Evolutionary conservation across 148 eudicot genomes (phyloP).

Genomic region (Amaranthus cruentus): DNA sequence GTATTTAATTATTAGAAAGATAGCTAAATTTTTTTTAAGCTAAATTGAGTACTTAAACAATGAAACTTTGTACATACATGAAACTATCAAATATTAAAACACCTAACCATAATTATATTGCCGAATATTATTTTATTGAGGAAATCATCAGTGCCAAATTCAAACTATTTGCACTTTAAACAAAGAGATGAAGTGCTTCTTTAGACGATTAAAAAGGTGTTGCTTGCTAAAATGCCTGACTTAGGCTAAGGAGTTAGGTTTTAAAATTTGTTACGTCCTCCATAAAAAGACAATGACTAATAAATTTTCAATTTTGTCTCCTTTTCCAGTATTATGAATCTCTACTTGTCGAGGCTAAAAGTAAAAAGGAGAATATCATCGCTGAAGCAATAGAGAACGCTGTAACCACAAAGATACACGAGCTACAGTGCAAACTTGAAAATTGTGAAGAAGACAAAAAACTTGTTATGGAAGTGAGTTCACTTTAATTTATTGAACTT

Average conservation of each 20-base stretch:
- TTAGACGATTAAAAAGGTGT: neutral
- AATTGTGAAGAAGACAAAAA: conserved; percentile 45
- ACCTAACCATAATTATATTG: too few relatives aligned
- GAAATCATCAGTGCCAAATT: too few relatives aligned
- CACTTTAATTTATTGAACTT: neutral
- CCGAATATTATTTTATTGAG: too few relatives aligned
- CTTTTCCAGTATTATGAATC: conserved; percentile 69
- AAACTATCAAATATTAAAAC: too few relatives aligned
- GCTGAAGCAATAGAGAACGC: conserved; percentile 57
- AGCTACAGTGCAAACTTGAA: conserved; percentile 49
- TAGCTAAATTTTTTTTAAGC: too few relatives aligned
- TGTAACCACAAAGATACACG: conserved; percentile 47
- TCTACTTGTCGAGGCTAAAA: conserved; percentile 63
- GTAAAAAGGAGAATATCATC: conserved; percentile 45
- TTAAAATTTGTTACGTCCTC: neutral
- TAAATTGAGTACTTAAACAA: too few relatives aligned
- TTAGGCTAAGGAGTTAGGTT: neutral
- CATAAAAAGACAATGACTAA: neutral
- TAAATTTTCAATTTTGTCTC: neutral
- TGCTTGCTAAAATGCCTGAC: conserved; percentile 1
- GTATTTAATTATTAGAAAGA: too few relatives aligned
- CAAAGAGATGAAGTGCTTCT: too few relatives aligned
- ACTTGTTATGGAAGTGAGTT: conserved; percentile 45
- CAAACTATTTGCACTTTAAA: too few relatives aligned
- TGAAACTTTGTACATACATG: too few relatives aligned